phyloP scores from a whole-genome alignment of 192 early-diverging fungal species.

The Mortierella antarctica region DNA sequence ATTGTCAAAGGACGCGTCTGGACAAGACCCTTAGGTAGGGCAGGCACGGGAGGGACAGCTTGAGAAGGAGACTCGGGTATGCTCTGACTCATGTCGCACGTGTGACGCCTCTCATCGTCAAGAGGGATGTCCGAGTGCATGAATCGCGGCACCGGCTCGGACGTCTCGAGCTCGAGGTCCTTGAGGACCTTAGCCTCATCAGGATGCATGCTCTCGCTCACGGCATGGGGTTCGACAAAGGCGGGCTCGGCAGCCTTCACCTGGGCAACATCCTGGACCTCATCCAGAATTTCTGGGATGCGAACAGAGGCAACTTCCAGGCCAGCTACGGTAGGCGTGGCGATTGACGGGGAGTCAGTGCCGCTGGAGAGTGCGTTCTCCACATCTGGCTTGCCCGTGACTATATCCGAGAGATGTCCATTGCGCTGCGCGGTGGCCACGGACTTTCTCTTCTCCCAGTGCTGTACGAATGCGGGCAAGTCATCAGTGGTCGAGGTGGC shows the following conservation, averaged over 20 bases:
- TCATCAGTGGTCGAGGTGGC: slow-evolving; percentile 12
- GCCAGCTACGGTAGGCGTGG: slow-evolving; percentile 22
- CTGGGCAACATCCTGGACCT: slow-evolving; percentile 3
- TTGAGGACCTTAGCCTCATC: slow-evolving; percentile 1
- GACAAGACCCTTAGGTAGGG: slow-evolving; percentile 21
- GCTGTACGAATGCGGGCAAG: not conserved
- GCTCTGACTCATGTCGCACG: slow-evolving; percentile 49
- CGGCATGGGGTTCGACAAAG: not conserved
- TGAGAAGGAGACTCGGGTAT: slow-evolving; percentile 12
- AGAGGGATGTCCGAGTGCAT: slow-evolving; percentile 21
- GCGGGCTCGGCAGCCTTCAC: slow-evolving; percentile 9
- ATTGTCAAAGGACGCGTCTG: not conserved
- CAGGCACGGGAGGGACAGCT: slow-evolving; percentile 33
- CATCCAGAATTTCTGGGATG: slow-evolving; percentile 6
- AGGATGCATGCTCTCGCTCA: not conserved
- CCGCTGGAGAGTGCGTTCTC: not conserved
- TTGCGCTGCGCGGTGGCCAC: not conserved
- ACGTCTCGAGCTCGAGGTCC: slow-evolving; percentile 8
- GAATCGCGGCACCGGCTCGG: slow-evolving; percentile 14
- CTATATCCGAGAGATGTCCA: slow-evolving; percentile 10
- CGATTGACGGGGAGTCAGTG: slow-evolving; percentile 9
- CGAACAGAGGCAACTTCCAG: slow-evolving; percentile 33
- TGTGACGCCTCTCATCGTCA: slow-evolving; percentile 47
- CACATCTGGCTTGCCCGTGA: slow-evolving; percentile 5
- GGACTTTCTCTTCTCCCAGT: not conserved